Evolutionary conservation across 805 yeast species (phyloP).

Genomic region (Lachancea lanzarotensis): DNA sequence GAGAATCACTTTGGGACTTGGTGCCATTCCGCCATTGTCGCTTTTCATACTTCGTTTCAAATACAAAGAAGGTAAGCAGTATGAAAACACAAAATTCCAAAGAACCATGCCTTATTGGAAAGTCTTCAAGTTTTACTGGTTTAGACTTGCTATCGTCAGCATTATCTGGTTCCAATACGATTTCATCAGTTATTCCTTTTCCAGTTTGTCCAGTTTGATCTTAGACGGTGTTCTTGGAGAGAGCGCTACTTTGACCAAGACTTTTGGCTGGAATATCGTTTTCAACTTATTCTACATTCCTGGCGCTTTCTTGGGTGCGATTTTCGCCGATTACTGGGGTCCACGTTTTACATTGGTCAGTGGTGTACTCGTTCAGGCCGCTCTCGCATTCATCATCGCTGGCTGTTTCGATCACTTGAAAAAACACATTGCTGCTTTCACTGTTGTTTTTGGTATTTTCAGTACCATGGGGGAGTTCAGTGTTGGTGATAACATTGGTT

Average conservation of each 20-base stretch:
- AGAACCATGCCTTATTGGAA: conserved; percentile 58
- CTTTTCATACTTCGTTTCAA: conserved; percentile 71
- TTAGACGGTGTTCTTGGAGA: conserved; percentile 50
- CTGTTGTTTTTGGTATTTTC: conserved; percentile 84
- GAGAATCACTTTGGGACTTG: conserved; percentile 86
- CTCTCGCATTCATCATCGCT: conserved; percentile 80
- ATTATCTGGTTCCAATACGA: conserved; percentile 89
- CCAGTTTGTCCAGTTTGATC: conserved; percentile 73
- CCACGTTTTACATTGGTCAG: conserved; percentile 69
- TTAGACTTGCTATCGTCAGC: conserved; percentile 62
- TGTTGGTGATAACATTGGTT: conserved; percentile 88
- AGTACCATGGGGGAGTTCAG: conserved; percentile 87
- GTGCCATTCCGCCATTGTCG: conserved; percentile 80
- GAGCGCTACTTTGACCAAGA: conserved; percentile 55
- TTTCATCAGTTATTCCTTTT: conserved; percentile 81
- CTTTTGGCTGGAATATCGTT: conserved; percentile 91
- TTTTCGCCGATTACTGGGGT: conserved; percentile 80
- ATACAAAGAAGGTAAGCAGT: conserved; percentile 68
- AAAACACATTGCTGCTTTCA: conserved; percentile 66
- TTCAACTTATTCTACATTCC: conserved; percentile 84
- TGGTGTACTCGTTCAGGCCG: conserved; percentile 70
- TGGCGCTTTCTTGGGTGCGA: conserved; percentile 85
- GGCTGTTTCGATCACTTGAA: conserved; percentile 52
- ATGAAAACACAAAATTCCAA: conserved; percentile 63
- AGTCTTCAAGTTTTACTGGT: conserved; percentile 76